These are phyloP conservation scores for Talaromyces sp. DNA, from an alignment of 2,329 filamentous ascomycete genomes.

Conservation along the genomic window DNA sequence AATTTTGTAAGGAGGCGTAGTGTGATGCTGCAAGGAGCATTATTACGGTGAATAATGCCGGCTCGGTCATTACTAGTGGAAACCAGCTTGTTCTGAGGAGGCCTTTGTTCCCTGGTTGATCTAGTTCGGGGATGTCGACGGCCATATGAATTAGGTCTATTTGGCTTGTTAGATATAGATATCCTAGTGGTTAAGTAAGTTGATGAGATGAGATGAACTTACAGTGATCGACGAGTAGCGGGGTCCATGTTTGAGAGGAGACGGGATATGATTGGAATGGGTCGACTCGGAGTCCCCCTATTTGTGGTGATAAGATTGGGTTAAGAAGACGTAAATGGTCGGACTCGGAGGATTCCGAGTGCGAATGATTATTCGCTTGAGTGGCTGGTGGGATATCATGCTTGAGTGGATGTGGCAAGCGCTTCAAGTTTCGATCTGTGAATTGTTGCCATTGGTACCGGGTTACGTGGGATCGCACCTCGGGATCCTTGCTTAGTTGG, in stretches of 20 bases:
- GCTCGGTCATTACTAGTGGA: slow-evolving; percentile 46
- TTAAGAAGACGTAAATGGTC: background rate
- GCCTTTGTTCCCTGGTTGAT: slow-evolving; percentile 34
- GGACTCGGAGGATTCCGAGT: too few relatives aligned
- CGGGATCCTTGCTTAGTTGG: slow-evolving; percentile 25
- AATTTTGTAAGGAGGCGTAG: slow-evolving; percentile 35
- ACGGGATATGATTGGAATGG: slow-evolving; percentile 42
- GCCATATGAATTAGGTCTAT: slow-evolving; percentile 43
- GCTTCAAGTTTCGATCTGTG: background rate
- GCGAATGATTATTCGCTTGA: too few relatives aligned
- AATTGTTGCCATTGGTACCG: slow-evolving; percentile 27
- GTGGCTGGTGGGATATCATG: too few relatives aligned
- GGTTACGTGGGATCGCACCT: slow-evolving; percentile 31
- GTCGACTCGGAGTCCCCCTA: slow-evolving; percentile 32
- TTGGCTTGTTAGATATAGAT: background rate
- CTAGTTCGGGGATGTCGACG: slow-evolving; percentile 47
- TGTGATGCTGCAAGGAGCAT: slow-evolving; percentile 48
- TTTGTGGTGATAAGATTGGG: slow-evolving; percentile 14
- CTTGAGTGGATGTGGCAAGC: background rate
- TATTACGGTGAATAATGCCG: slow-evolving; percentile 45
- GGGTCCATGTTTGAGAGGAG: slow-evolving; percentile 38
- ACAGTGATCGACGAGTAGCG: slow-evolving; percentile 38
- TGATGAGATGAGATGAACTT: slow-evolving; percentile 12
- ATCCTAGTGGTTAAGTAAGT: background rate
- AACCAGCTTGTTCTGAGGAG: slow-evolving; percentile 45